Evolutionary conservation across 1,139 yeast species (phyloP).

Genomic region (Protomyces inundatus): DNA sequence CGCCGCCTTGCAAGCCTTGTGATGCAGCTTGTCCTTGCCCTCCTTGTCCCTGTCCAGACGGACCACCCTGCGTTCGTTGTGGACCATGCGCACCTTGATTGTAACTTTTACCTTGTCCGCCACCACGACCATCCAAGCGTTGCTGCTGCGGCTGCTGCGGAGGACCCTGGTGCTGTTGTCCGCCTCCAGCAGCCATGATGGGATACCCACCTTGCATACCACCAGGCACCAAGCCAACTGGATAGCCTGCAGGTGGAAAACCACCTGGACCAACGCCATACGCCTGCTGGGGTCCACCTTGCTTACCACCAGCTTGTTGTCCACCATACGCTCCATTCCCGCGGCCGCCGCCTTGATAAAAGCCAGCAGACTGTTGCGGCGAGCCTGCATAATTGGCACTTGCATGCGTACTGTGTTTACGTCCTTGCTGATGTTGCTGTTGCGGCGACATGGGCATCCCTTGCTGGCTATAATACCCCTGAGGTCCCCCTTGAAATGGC

Average conservation of each 20-base stretch:
- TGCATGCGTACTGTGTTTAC: background rate
- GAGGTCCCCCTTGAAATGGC: slow-evolving; percentile 20
- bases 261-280: too few species aligned
- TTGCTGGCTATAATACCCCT: slow-evolving; percentile 20
- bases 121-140: background rate
- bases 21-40: too few species aligned
- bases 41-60: background rate
- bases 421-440: background rate
- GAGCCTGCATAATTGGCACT: background rate
- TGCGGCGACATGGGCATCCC: slow-evolving; percentile 20
- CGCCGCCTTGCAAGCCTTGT: too few species aligned
- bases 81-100: background rate
- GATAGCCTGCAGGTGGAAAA: too few species aligned
- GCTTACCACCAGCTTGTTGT: background rate
- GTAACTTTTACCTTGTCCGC: background rate
- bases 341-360: background rate
- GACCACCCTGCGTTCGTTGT: background rate
- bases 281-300: background rate
- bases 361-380: background rate
- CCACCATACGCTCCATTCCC: background rate
- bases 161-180: background rate
- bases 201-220: background rate
- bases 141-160: background rate
- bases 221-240: background rate
- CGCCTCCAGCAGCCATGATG: background rate